A percentile compares a stretch with the other conserved stretches of the same genome.
phyloP scores from a whole-genome alignment of 1,284 basidiomycete species.

The Xerocomus nothofagi region DNA sequence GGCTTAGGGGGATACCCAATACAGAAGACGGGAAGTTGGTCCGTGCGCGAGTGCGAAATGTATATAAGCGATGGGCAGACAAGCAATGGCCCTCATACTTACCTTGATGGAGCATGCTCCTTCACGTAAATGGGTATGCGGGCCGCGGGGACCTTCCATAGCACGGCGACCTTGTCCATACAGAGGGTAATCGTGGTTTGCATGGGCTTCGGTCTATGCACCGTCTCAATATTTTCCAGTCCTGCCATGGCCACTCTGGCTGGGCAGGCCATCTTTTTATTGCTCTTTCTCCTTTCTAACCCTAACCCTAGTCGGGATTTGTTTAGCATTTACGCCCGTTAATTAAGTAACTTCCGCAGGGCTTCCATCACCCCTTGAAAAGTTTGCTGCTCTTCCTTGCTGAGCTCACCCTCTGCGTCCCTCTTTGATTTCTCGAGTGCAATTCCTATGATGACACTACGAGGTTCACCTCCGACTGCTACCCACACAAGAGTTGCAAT shows the following conservation, averaged over 20 bases:
- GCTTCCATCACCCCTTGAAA: conserved; percentile 67
- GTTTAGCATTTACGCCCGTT: no score
- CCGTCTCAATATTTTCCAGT: conserved; percentile 32
- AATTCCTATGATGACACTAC: conserved; percentile 67
- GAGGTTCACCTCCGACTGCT: conserved; percentile 43
- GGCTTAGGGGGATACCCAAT: no score
- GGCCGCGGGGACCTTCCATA: conserved; percentile 46
- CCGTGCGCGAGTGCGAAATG: conserved; percentile 16
- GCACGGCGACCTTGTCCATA: conserved; percentile 48
- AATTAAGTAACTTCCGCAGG: background rate
- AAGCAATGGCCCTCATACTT: conserved; percentile 37
- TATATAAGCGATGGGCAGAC: conserved; percentile 14
- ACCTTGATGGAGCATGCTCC: conserved; percentile 38
- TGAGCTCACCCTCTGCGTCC: conserved; percentile 36
- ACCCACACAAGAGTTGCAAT: conserved; percentile 85
- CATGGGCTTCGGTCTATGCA: conserved; percentile 37
- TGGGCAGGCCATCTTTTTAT: conserved; percentile 45
- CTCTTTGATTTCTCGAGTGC: conserved; percentile 50
- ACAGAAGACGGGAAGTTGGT: conserved; percentile 10
- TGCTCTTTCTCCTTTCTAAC: conserved; percentile 29
- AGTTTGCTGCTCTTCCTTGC: conserved; percentile 51
- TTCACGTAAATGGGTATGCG: conserved; percentile 43
- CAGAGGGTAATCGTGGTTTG: conserved; percentile 32
- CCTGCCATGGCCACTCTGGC: conserved; percentile 53
- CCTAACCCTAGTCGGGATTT: conserved; percentile 56